Evolutionary conservation across 2,329 filamentous ascomycete species (phyloP), one percentile per base, ranked within the genome.

Genomic region (Diaporthe aspalathi): DNA sequence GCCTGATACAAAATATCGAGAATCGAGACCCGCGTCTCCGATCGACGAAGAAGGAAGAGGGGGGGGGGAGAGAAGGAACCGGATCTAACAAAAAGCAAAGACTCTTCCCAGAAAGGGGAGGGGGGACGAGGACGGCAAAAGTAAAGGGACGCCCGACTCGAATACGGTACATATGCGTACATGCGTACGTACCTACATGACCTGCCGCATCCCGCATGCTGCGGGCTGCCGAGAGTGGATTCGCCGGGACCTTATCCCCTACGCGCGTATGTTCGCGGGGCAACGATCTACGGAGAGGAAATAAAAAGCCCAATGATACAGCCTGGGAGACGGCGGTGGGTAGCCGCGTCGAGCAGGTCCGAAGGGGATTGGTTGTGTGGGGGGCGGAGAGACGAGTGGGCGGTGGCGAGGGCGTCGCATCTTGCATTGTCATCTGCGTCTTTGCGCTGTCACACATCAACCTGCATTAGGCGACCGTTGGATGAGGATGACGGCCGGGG

Each of bases 381-480:
- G 40, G 16, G n/a, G 22, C 22, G 52, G 24, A 20, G 27, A 29
- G 29, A 47, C 24, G 32, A 43, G 56, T 35, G 52, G 29, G 17
- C 12, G 32, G 65, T 63, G 57, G n/a, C 16, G 57, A 35, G 57
- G 57, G 57, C 43, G 53, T 60, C 47, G 24, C 32, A 52, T 68
- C 53, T 68, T 68, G 53, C 43, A 68, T 68, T 57, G 53, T 43
- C 56, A 27, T 68, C 22, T 68, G 43, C 29, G n/a, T 50, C 45
- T 43, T 43, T 35, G 67, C 29, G 11, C 43, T 60, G 67, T 60
- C 29, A 68, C 47, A 60, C 67, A 68, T 68, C 52, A 60, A 43
- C 29, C 24, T 60, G 53, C 53, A 50, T 68, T 68, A 68, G 53
- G 53, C 65, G 67, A 50, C 67, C 53, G 53, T 68, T 60, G 67